phyloP scores from a whole-genome alignment of 2,329 filamentous ascomycete genomes.

The Epichloe uncinata region DNA sequence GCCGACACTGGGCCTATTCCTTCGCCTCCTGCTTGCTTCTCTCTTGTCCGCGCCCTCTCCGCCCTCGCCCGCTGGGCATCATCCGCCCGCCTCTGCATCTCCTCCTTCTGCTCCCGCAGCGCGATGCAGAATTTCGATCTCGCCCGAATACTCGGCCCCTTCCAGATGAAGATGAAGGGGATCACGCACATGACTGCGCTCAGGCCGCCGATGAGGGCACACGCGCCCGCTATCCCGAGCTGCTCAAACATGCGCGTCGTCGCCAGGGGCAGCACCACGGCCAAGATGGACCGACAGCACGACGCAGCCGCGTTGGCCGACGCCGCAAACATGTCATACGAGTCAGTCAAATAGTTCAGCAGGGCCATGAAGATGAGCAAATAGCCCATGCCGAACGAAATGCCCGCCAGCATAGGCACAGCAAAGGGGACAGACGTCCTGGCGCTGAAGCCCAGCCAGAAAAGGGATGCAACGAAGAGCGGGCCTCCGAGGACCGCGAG shows the following conservation, averaged over 20 bases:
- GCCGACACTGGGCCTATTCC: neutral
- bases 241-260: conserved; percentile 34
- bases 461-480: conserved; percentile 40
- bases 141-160: conserved; percentile 39
- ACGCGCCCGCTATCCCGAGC: conserved; percentile 35
- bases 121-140: conserved; percentile 50
- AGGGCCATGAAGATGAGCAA: conserved; percentile 50
- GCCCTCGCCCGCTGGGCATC: conserved; percentile 22
- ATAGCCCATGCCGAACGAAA: conserved; percentile 49
- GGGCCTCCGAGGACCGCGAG: conserved; percentile 61
- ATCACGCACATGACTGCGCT: conserved; percentile 36
- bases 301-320: conserved; percentile 75
- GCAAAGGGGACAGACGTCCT: conserved; percentile 33
- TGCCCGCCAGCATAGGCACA: conserved; percentile 44
- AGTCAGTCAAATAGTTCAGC: conserved; percentile 53
- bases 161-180: conserved; percentile 41
- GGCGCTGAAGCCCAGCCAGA: conserved; percentile 52
- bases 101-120: conserved; percentile 36
- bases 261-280: conserved; percentile 53
- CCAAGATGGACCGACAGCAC: conserved; percentile 85
- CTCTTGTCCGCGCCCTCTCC: conserved; percentile 10
- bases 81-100: conserved; percentile 28
- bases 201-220: conserved; percentile 36
- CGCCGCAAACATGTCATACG: conserved; percentile 53
- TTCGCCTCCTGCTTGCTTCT: conserved; percentile 10